These are phyloP conservation scores for Trifolium pratense DNA, from an alignment of 306 rosid species.

Conservation along the genomic window DNA sequence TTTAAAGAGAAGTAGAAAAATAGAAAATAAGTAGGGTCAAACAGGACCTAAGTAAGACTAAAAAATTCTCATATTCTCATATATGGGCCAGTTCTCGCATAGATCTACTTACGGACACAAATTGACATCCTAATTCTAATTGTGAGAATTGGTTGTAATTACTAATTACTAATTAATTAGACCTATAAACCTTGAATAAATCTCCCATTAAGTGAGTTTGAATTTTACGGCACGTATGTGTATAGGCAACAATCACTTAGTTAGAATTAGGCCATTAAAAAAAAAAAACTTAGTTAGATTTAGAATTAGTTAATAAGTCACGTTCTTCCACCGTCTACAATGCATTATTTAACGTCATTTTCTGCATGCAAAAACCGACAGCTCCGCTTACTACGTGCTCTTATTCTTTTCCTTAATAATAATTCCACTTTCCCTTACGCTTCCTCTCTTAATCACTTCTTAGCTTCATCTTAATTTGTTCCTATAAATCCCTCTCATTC, in stretches of 20 bases:
- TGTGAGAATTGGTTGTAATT: no score
- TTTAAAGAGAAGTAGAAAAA: no score
- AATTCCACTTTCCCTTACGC: neutral
- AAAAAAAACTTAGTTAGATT: neutral
- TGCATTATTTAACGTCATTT: conserved; percentile 5
- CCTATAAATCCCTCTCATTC: neutral
- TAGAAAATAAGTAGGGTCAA: no score
- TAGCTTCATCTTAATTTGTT: neutral
- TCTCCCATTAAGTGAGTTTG: neutral
- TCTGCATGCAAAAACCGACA: conserved; percentile 9
- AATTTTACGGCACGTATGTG: neutral
- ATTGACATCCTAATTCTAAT: no score
- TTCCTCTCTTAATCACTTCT: neutral
- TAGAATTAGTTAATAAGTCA: neutral
- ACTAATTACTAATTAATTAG: no score
- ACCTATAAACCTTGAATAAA: no score
- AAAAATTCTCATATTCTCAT: no score
- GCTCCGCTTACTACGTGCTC: neutral
- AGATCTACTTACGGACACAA: no score
- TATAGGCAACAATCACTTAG: neutral
- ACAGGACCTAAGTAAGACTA: no score
- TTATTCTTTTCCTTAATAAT: conserved; percentile 2
- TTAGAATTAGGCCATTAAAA: no score
- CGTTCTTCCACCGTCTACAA: conserved; percentile 2
- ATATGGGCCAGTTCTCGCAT: no score